These are phyloP conservation scores for Raddia guianensis DNA, from an alignment of 176 grass and related monocot genomes.

Conservation along the genomic window DNA sequence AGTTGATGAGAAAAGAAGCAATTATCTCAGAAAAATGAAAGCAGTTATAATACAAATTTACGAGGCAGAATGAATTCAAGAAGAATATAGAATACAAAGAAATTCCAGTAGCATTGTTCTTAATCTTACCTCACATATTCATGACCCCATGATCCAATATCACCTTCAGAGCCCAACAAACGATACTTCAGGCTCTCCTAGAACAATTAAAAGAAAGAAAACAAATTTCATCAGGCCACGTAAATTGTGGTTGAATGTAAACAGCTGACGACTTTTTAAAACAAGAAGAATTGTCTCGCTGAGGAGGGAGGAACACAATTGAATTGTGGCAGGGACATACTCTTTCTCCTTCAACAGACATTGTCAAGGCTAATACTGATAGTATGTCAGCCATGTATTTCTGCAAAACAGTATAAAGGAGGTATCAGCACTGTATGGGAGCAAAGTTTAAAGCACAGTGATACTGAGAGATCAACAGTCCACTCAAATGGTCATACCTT, in stretches of 20 bases:
- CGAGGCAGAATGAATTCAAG: not conserved
- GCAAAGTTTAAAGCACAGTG: not conserved
- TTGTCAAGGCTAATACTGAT: slow-evolving; percentile 86
- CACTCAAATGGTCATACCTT: slow-evolving; percentile 58
- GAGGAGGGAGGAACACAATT: not conserved
- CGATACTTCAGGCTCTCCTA: slow-evolving; percentile 91
- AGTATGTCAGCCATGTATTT: slow-evolving; percentile 88
- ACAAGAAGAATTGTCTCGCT: not conserved
- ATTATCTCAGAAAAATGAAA: slow-evolving; percentile 16
- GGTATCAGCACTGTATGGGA: slow-evolving; percentile 17
- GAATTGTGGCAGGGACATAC: slow-evolving; percentile 44
- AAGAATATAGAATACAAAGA: not conserved
- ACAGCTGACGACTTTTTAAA: not conserved
- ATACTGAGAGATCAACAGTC: not conserved
- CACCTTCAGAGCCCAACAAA: slow-evolving; percentile 85
- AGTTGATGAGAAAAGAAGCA: not conserved
- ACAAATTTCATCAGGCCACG: not conserved
- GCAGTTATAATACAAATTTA: not conserved
- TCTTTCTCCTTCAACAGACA: slow-evolving; percentile 92
- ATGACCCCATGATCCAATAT: slow-evolving; percentile 98
- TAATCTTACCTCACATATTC: slow-evolving; percentile 83
- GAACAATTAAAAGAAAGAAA: slow-evolving; percentile 25
- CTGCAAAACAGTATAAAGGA: slow-evolving; percentile 41
- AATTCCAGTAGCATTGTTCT: not conserved
- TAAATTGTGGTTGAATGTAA: not conserved